Evolutionary conservation across 176 grass and related monocot species (phyloP).

Genomic region (Ensete glaucum): DNA sequence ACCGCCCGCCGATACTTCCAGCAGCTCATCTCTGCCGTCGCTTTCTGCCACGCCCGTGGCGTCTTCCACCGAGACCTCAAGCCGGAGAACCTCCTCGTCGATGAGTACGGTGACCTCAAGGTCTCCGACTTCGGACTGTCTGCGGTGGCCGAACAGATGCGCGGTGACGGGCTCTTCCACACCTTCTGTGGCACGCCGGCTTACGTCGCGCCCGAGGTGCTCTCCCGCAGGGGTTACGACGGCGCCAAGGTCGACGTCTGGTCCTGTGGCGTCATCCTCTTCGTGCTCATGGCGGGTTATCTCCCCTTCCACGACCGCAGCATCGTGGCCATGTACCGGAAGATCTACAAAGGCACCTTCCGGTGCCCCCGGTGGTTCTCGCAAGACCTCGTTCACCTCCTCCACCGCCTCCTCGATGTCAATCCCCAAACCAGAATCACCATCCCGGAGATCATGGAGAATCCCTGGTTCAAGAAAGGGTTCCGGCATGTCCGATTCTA

Average conservation of each 20-base stretch:
- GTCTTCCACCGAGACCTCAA: constrained; percentile 97
- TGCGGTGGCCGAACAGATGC: constrained; percentile 84
- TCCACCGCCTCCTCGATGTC: not conserved
- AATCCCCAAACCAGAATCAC: constrained; percentile 3
- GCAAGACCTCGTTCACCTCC: not conserved
- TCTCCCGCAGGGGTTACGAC: constrained; percentile 74
- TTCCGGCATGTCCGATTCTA: constrained; percentile 2
- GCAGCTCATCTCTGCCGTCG: constrained; percentile 77
- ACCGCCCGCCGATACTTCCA: constrained; percentile 79
- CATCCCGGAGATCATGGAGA: constrained; percentile 7
- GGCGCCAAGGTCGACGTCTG: constrained; percentile 36
- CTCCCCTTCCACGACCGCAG: constrained; percentile 8
- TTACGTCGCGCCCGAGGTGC: constrained; percentile 84
- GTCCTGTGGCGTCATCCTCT: constrained; percentile 8
- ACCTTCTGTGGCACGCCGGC: constrained; percentile 95
- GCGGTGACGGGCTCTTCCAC: constrained; percentile 74
- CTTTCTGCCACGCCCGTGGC: constrained; percentile 85
- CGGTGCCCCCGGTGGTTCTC: constrained; percentile 6
- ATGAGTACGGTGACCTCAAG: constrained; percentile 80
- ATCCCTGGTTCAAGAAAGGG: constrained; percentile 4
- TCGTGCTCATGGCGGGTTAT: constrained; percentile 3
- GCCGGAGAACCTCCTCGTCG: constrained; percentile 88
- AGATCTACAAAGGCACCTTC: constrained; percentile 1
- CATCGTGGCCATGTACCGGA: constrained; percentile 4
- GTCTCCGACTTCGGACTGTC: constrained; percentile 94